Evolutionary conservation across 805 yeast genomes (phyloP).

Genomic region (Komagataella pastoris): DNA sequence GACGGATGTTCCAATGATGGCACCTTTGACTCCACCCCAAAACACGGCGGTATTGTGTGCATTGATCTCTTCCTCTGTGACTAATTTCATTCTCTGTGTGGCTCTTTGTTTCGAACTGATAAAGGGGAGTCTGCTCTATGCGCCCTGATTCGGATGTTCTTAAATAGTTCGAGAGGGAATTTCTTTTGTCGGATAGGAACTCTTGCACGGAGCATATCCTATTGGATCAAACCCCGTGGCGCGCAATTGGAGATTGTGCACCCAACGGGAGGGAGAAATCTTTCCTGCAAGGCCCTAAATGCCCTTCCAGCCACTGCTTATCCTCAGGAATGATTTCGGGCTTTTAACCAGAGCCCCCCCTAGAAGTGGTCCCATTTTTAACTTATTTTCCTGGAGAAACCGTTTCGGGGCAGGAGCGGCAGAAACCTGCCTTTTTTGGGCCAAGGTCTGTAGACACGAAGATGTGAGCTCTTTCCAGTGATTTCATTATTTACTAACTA

Average conservation of each 20-base stretch:
- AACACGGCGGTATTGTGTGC: constrained; percentile 50
- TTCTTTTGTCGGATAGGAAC: not conserved
- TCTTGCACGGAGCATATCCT: not conserved
- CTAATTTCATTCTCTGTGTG: constrained; percentile 42
- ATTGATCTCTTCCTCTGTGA: constrained; percentile 49
- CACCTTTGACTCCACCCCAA: constrained; percentile 51
- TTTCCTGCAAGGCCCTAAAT: not conserved
- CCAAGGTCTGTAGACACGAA: not conserved
- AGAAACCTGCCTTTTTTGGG: not conserved
- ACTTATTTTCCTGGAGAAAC: not conserved
- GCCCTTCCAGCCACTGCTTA: not conserved
- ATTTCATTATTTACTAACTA: not conserved
- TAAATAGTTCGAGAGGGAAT: not conserved
- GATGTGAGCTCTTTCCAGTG: not conserved
- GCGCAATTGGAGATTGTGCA: not conserved
- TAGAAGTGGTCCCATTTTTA: not conserved
- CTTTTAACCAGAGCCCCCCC: not conserved
- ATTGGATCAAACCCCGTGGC: not conserved
- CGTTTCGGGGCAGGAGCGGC: not conserved
- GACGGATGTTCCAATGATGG: constrained; percentile 38
- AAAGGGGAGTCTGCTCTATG: not conserved
- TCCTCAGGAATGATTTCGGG: not conserved
- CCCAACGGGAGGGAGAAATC: not conserved
- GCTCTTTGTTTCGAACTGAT: not conserved
- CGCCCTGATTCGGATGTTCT: not conserved